Evolutionary conservation across 2,329 filamentous ascomycete genomes (phyloP).

Genomic region (Pseudocercospora cruenta): DNA sequence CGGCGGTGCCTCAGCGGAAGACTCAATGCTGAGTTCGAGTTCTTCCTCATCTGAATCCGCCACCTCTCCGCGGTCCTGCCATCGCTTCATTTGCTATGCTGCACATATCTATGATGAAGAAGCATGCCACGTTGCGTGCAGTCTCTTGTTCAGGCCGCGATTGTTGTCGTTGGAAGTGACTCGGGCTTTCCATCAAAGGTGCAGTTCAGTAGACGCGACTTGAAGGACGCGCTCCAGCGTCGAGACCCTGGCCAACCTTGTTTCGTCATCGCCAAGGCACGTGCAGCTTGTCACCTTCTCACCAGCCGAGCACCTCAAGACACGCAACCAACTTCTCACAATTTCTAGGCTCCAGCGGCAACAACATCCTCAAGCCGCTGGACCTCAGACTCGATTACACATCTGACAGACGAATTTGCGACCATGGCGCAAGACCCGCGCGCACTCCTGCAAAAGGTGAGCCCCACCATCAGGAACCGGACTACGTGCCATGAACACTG

Average conservation of each 20-base stretch:
- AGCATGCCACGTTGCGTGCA: neutral
- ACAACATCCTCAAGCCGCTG: neutral
- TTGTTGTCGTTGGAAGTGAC: neutral
- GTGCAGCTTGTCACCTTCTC: constrained; percentile 2
- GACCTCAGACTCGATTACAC: neutral
- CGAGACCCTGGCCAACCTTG: neutral
- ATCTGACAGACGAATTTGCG: neutral
- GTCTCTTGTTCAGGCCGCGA: neutral
- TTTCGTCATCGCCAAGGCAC: neutral
- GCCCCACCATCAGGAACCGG: constrained; percentile 8
- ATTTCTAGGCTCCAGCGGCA: constrained; percentile 1
- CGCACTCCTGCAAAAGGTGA: constrained; percentile 76
- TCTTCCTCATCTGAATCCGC: constrained; percentile 57
- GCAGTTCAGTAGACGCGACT: neutral
- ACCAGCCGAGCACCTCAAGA: neutral
- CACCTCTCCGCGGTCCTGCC: constrained; percentile 54
- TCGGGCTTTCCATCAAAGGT: neutral
- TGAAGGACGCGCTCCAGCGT: neutral
- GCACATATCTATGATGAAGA: constrained; percentile 22
- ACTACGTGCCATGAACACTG: constrained; percentile 10
- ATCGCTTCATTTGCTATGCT: constrained; percentile 50
- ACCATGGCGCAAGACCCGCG: constrained; percentile 76
- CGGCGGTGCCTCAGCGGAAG: constrained; percentile 25
- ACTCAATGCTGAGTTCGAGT: constrained; percentile 31
- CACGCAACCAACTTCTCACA: neutral